Percentiles rank a stretch among this genome's conserved stretches.
Conservation (phyloP, 768 basidiomycete genomes). For the Boletus edulis region DNA sequence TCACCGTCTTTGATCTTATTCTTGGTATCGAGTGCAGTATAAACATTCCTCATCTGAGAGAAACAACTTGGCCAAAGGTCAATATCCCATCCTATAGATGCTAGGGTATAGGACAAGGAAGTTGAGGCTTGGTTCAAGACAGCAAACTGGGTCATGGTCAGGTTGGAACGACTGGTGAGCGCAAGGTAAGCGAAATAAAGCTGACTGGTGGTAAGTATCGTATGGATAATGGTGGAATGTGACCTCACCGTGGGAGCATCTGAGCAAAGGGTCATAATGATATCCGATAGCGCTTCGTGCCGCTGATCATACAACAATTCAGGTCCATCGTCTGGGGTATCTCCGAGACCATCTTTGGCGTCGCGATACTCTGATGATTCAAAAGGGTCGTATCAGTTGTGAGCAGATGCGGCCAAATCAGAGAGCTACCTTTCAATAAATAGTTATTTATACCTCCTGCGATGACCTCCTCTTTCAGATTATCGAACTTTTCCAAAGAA, state of each 20-base stretch:
- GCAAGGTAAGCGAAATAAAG: slow-evolving; percentile 31
- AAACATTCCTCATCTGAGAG: slow-evolving; percentile 23
- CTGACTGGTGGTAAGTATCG: background rate
- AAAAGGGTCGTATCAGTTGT: background rate
- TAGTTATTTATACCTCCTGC: slow-evolving; percentile 16
- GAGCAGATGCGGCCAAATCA: background rate
- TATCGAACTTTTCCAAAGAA: slow-evolving; percentile 11
- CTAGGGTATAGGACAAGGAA: slow-evolving; percentile 24
- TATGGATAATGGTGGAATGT: background rate
- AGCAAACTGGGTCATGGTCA: slow-evolving; percentile 32
- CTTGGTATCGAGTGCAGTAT: slow-evolving; percentile 16
- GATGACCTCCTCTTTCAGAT: slow-evolving; percentile 22
- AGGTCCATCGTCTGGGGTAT: slow-evolving; percentile 6
- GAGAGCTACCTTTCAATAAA: slow-evolving; percentile 12
- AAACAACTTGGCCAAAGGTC: slow-evolving; percentile 13
- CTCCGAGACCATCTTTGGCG: slow-evolving; percentile 17
- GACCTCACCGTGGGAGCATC: slow-evolving; percentile 19
- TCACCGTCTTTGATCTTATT: slow-evolving; percentile 29
- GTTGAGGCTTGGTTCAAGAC: slow-evolving; percentile 26
- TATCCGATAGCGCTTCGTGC: background rate
- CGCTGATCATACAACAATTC: slow-evolving; percentile 13
- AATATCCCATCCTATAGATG: slow-evolving; percentile 4
- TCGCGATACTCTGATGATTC: slow-evolving; percentile 21
- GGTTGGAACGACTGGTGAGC: slow-evolving; percentile 21
- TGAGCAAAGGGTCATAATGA: slow-evolving; percentile 10